Evolutionary conservation across 768 basidiomycete genomes (phyloP), one percentile per base, ranked within the genome.

Genomic region (Pulveroboletus sp.): DNA sequence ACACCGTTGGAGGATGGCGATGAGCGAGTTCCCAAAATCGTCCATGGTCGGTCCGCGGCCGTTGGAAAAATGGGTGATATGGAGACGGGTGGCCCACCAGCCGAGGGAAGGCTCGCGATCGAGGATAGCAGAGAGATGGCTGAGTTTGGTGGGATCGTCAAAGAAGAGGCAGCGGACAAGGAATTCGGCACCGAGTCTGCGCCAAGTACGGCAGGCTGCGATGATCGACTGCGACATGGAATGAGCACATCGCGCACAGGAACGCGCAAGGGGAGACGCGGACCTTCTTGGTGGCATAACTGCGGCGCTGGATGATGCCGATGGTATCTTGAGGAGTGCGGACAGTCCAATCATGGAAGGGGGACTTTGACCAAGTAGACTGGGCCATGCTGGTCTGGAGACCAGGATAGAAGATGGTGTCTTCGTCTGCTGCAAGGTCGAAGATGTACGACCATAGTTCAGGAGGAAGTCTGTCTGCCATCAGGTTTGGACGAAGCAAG

Each of bases 361-460:
- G 59, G 12, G 73, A 72, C 54, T 75, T 80, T 63, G 72, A 78
- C 88, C 88, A 90, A 23, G 78, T 77, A 0, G 80, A 81, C 54
- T 78, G 76, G 11, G 81, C 76, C 76, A 86, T 76, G 43, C 73
- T 70, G 0, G 80, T 83, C 7, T 83, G 85, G 9, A 86, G 63
- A 1, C 76, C 76, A 43, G 76, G 75, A 55, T 79, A 77, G 54
- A 85, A 80, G 29, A 88, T 74, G n/a, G 78, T 70, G 55, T 85
- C 82, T 58, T 88, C 85, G 44, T 85, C 82, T 6, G 82, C 77
- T 1, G 86, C 84, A 22, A 85, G 72, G 58, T 83, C 77, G 59
- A 89, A 89, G 7, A 89, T 85, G 39, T 79, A 72, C 1, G 76
- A 74, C 79, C 81, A 83, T 3, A 90, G 71, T 70, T 90, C 87